Evolutionary conservation across 768 basidiomycete genomes (phyloP).

Genomic region (Termitomyces sp.): DNA sequence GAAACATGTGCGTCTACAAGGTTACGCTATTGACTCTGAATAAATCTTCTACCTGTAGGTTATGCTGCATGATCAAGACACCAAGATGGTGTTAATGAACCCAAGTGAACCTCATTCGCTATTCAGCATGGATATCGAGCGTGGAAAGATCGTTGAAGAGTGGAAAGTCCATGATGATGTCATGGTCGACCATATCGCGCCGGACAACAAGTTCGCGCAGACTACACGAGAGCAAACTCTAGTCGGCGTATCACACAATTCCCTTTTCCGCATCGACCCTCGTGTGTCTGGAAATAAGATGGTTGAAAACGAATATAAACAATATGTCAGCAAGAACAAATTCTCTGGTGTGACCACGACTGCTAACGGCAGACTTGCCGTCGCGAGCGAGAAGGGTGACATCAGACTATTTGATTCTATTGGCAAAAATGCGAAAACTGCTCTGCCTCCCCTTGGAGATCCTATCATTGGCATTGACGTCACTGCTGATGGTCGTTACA

Average conservation of each 20-base stretch:
- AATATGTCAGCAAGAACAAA: constrained; percentile 91
- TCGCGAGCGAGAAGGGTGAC: constrained; percentile 96
- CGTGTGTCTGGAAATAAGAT: constrained; percentile 89
- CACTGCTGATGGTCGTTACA: constrained; percentile 88
- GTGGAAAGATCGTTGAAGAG: constrained; percentile 95
- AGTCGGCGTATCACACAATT: constrained; percentile 90
- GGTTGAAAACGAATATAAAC: constrained; percentile 93
- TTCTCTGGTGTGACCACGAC: constrained; percentile 94
- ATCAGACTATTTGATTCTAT: constrained; percentile 92
- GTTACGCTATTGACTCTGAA: neutral
- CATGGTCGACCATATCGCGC: constrained; percentile 83
- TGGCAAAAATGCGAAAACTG: constrained; percentile 99
- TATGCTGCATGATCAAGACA: constrained; percentile 96
- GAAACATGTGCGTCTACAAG: constrained; percentile 52
- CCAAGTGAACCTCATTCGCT: constrained; percentile 75
- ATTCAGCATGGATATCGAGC: constrained; percentile 88
- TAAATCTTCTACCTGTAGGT: constrained; percentile 43
- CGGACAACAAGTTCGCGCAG: constrained; percentile 92
- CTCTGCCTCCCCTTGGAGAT: constrained; percentile 90
- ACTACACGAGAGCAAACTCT: constrained; percentile 91
- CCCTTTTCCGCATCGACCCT: constrained; percentile 96
- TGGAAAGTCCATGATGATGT: constrained; percentile 96
- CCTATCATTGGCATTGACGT: constrained; percentile 94
- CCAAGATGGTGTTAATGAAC: constrained; percentile 92
- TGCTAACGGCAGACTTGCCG: constrained; percentile 78